phyloP scores from a whole-genome alignment of 306 rosid species.

The Vigna hirtella region DNA sequence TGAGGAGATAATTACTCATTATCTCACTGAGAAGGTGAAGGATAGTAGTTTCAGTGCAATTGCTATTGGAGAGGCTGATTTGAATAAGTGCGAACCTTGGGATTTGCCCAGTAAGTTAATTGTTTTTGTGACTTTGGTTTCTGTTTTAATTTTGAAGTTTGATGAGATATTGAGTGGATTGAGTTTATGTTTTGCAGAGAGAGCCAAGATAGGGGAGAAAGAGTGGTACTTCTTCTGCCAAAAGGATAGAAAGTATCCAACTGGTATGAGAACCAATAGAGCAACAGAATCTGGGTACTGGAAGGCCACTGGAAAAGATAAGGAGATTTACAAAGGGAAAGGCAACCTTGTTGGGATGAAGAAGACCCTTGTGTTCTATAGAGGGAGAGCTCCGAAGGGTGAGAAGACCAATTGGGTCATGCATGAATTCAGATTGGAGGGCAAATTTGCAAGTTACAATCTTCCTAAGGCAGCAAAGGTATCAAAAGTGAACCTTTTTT shows the following conservation, averaged over 20 bases:
- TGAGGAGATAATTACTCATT: slow-evolving; percentile 74
- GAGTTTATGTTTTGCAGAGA: slow-evolving; percentile 57
- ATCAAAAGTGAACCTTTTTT: neutral
- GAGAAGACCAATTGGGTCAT: slow-evolving; percentile 95
- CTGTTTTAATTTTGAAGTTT: neutral
- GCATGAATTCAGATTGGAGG: slow-evolving; percentile 92
- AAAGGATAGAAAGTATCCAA: slow-evolving; percentile 93
- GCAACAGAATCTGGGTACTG: slow-evolving; percentile 94
- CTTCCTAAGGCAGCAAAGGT: slow-evolving; percentile 77
- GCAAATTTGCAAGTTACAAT: slow-evolving; percentile 53
- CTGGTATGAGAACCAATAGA: slow-evolving; percentile 91
- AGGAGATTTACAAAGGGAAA: slow-evolving; percentile 72
- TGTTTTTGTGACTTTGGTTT: neutral
- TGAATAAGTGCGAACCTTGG: slow-evolving; percentile 95
- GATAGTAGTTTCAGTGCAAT: slow-evolving; percentile 68
- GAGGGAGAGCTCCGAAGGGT: slow-evolving; percentile 95
- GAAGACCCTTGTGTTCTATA: slow-evolving; percentile 92
- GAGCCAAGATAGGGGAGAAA: slow-evolving; percentile 95
- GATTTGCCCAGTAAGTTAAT: slow-evolving; percentile 77
- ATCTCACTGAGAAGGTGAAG: slow-evolving; percentile 71
- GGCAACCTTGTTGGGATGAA: slow-evolving; percentile 86
- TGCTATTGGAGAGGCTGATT: slow-evolving; percentile 92
- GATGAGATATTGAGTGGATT: neutral
- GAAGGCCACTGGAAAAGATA: slow-evolving; percentile 98
- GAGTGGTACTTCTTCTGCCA: slow-evolving; percentile 94